Conservation (phyloP, 192 early-diverging fungal genomes). For the Martensiomyces pterosporus region DNA sequence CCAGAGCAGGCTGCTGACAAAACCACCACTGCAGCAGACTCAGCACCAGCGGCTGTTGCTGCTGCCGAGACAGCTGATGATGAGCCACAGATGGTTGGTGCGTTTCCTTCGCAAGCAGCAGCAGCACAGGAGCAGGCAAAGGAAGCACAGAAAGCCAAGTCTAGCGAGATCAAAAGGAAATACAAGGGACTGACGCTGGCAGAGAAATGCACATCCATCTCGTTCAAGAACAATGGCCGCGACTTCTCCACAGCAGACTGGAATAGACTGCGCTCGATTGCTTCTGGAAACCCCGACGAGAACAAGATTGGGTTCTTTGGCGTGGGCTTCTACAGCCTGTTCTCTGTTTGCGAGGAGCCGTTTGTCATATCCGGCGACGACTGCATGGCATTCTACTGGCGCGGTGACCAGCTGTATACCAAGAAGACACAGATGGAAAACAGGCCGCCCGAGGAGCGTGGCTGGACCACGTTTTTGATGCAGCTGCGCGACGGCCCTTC, state of each 20-base stretch:
- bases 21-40: slow-evolving; percentile 3
- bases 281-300: slow-evolving; percentile 88
- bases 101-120: too few relatives aligned
- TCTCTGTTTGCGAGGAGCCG: slow-evolving; percentile 85
- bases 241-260: slow-evolving; percentile 79
- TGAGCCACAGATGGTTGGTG: background rate
- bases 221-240: slow-evolving; percentile 82
- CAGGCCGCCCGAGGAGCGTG: slow-evolving; percentile 38
- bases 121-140: slow-evolving; percentile 4
- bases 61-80: background rate
- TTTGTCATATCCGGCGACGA: slow-evolving; percentile 51
- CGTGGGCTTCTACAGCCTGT: slow-evolving; percentile 84
- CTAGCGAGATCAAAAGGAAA: background rate
- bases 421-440: slow-evolving; percentile 54
- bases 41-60: slow-evolving; percentile 3
- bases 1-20: slow-evolving; percentile 40
- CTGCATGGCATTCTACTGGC: slow-evolving; percentile 88
- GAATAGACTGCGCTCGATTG: slow-evolving; percentile 76
- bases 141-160: background rate
- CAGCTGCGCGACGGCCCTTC: slow-evolving; percentile 64
- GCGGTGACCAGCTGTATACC: slow-evolving; percentile 80
- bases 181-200: background rate
- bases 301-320: slow-evolving; percentile 77
- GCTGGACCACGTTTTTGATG: slow-evolving; percentile 74
- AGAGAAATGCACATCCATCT: background rate